Evolutionary conservation across 306 rosid genomes (phyloP).

Genomic region (Dryas alaskensis): DNA sequence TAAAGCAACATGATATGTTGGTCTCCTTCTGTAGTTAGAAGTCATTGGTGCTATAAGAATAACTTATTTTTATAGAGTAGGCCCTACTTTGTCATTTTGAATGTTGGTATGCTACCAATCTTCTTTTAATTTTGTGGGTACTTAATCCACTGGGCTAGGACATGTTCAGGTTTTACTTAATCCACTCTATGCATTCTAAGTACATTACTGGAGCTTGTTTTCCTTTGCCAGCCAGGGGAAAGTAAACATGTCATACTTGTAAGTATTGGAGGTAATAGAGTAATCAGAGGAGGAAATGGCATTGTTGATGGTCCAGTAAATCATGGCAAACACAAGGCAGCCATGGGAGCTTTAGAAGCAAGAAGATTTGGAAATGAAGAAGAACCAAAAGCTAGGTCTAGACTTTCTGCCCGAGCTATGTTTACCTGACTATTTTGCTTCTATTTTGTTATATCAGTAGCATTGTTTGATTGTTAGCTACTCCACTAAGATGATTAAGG

Average conservation of each 20-base stretch:
- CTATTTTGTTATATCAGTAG: conserved; percentile 10
- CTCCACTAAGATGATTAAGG: conserved; percentile 18
- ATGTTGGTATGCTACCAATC: background rate
- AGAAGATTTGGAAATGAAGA: conserved; percentile 48
- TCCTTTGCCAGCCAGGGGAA: conserved; percentile 76
- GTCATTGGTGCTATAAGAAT: background rate
- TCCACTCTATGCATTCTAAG: conserved; percentile 19
- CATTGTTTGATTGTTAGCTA: conserved; percentile 22
- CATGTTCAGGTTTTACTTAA: background rate
- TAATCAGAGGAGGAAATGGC: conserved; percentile 78
- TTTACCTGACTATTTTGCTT: conserved; percentile 19
- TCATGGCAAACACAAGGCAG: conserved; percentile 41
- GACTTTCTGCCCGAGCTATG: conserved; percentile 15
- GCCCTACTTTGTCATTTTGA: background rate
- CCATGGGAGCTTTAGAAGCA: conserved; percentile 46
- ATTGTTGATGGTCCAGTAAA: conserved; percentile 65
- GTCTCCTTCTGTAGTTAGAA: background rate
- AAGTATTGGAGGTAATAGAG: conserved; percentile 73
- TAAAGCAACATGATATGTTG: background rate
- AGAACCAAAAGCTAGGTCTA: conserved; percentile 65
- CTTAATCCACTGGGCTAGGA: background rate
- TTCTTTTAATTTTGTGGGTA: background rate
- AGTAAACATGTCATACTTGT: conserved; percentile 67
- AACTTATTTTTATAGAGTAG: background rate
- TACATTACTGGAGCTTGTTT: conserved; percentile 26